Evolutionary conservation across 371 early-diverging fungal genomes (phyloP), one percentile per base, ranked within the genome.

Genomic region (Mortierella sp.): DNA sequence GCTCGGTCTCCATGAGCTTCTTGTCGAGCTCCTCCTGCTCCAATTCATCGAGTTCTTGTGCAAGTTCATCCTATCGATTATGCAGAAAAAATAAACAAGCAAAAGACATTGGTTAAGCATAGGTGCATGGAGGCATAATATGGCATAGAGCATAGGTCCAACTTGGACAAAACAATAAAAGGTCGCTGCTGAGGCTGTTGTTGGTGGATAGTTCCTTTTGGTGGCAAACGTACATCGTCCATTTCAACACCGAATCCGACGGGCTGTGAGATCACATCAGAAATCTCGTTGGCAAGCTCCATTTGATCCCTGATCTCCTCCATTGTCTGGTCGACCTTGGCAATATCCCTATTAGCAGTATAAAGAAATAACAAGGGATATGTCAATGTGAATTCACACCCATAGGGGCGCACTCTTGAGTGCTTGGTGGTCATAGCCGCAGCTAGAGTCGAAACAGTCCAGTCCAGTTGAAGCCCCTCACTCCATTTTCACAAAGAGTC

Each of bases 221-320:
- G 47, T 22, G 19, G 40, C 44, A 48, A 40, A 22, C 50, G 73
- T 87, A 92, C 93, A 87, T 98, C 98, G 83, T 98, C 97, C 82
- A 96, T 58, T 24, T 96, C 97, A n/a, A 92, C 86, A 14, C 96
- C 97, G 73, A 95, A 89, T 63, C 90, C 86, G 71, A 96, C 90
- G 1, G 98, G 98, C 83, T 94, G 94, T 61, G 97, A 93, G 76
- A 99, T 96, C 34, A 97, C 98, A 43, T 96, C 96, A 22, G 95
- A 94, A 34, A 99, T 93, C 87, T 98, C 98, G 80, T 97, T 96
- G 24, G 97, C 96, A 75, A 97, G 86, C 79, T 97, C 98, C 97
- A 98, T 97, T 85, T 98, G 97, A 73, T 98, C 98, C 68, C 97
- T 92, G 73, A 99, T 97, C 69, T 97, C 97, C 83, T 99, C 99